A percentile compares a stretch with the other conserved stretches of the same genome.
Conservation (phyloP, 2,329 filamentous ascomycete genomes). For the Aspergillus fructus region DNA sequence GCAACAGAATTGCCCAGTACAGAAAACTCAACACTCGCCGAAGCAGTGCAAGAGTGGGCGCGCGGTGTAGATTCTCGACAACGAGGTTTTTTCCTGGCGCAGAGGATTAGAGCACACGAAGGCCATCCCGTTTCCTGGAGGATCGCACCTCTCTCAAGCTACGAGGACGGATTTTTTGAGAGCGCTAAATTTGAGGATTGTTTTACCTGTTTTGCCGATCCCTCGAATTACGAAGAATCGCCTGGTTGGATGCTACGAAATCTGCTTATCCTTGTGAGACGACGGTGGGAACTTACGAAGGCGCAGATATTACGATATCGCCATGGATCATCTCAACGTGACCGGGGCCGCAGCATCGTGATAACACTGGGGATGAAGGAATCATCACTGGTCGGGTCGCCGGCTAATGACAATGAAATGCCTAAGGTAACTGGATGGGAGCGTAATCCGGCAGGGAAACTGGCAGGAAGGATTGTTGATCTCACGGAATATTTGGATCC, state of each 20-base stretch:
- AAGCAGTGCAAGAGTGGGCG: conserved; percentile 82
- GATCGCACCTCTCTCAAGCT: conserved; percentile 71
- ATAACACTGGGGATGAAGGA: conserved; percentile 57
- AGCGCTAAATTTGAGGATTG: conserved; percentile 68
- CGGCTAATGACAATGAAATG: conserved; percentile 46
- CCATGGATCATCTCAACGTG: conserved; percentile 73
- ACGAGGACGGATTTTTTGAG: conserved; percentile 85
- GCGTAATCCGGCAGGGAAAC: conserved; percentile 73
- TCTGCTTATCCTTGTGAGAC: conserved; percentile 77
- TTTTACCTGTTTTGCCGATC: conserved; percentile 85
- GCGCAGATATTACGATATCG: conserved; percentile 88
- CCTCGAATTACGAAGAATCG: conserved; percentile 82
- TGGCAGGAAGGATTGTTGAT: conserved; percentile 75
- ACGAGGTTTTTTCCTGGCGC: conserved; percentile 94
- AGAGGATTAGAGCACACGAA: conserved; percentile 49
- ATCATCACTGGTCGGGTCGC: conserved; percentile 24
- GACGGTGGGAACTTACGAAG: conserved; percentile 73
- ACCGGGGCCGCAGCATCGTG: conserved; percentile 79
- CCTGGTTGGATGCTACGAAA: conserved; percentile 95
- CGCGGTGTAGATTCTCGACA: conserved; percentile 79
- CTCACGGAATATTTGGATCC: conserved; percentile 94
- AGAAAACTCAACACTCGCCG: conserved; percentile 78
- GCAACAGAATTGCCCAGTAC: conserved; percentile 53
- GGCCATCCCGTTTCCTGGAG: conserved; percentile 57
- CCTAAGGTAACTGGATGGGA: conserved; percentile 97